Base-by-base conservation (phyloP, 2,329 filamentous ascomycete genomes). In the Chaetomium sp. region DNA sequence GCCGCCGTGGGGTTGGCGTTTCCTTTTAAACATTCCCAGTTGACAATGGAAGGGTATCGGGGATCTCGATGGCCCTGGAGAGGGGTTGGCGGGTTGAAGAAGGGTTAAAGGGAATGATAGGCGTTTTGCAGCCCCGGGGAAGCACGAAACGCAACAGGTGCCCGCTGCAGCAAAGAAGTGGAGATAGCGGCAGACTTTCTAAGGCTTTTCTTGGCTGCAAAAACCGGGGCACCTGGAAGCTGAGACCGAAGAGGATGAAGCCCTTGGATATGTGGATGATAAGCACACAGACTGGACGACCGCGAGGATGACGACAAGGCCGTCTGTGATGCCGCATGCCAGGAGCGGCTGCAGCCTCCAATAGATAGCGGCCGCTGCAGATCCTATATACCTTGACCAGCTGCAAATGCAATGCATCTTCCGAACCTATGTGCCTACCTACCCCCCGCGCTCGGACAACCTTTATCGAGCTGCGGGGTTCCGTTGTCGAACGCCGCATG, bases 331-430 rank as follows among this genome's bases (percentile, higher is more conserved):
- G 40, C 37, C 33, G 48, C 42, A 42, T 36, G 44, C 11, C 40
- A 27, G 52, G 47, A 50, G 44, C 45, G 49, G n/a, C 38, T 47
- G 43, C n/a, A 34, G 50, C 42, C 35, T 52, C 52, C 57, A 50
- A 55, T 55, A 56, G 47, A 58, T 53, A 49, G 47, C 33, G 38
- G 52, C 48, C 40, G 44, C 12, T 59, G 55, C 50, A 55, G 58
- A 57, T 57, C 52, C 49, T 55, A 53, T 59, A 55, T 57, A 45
- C n/a, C 38, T 38, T 38, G 37, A 27, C 19, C 19, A 27, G 19
- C 19, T 27, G 3, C 19, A 27, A 27, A 27, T 27, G 19, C 19
- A 27, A 27, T 27, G 19, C 19, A 27, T 27, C 19, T 27, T 27
- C 19, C 19, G 50, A 49, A 40, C 36, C 27, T 42, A 43, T 45